These are phyloP conservation scores for Suillus americanus DNA, from an alignment of 768 basidiomycete genomes.

Conservation along the genomic window DNA sequence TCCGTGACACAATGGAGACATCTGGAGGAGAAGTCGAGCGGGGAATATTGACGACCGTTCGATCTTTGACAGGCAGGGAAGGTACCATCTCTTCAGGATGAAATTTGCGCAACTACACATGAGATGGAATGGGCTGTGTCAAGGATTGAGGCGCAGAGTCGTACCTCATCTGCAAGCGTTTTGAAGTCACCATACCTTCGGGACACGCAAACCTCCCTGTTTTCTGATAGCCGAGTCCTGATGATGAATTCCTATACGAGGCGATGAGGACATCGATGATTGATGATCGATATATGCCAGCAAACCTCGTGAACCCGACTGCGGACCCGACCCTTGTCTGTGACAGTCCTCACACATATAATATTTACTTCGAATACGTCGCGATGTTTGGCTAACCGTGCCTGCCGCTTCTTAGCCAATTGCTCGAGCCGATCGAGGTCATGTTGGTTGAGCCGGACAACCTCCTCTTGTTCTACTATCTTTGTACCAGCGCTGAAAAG, in stretches of 20 bases:
- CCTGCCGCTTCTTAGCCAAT: constrained; percentile 63
- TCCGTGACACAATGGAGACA: constrained; percentile 44
- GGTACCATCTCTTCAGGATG: constrained; percentile 83
- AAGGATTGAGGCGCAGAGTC: constrained; percentile 15
- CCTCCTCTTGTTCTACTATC: constrained; percentile 81
- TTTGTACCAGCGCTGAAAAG: constrained; percentile 83
- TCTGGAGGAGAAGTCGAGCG: constrained; percentile 23
- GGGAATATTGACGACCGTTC: constrained; percentile 60
- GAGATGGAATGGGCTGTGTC: constrained; percentile 12
- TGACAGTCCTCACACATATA: constrained; percentile 79
- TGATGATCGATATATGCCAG: constrained; percentile 14
- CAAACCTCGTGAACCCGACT: constrained; percentile 85
- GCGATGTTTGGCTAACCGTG: constrained; percentile 43
- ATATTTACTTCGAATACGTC: constrained; percentile 88
- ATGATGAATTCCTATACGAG: constrained; percentile 86
- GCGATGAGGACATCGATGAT: constrained; percentile 9
- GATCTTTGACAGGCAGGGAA: constrained; percentile 87
- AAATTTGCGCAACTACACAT: constrained; percentile 72
- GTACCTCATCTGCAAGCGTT: constrained; percentile 81
- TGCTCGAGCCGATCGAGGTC: constrained; percentile 81
- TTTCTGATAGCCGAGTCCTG: constrained; percentile 72
- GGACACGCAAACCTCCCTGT: constrained; percentile 82
- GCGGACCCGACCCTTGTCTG: constrained; percentile 83
- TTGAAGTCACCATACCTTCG: constrained; percentile 95
- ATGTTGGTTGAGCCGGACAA: constrained; percentile 83